Percentiles rank a stretch among this genome's conserved stretches.
Conservation (phyloP, 371 early-diverging fungal species). For the Rhizopus delemar region DNA sequence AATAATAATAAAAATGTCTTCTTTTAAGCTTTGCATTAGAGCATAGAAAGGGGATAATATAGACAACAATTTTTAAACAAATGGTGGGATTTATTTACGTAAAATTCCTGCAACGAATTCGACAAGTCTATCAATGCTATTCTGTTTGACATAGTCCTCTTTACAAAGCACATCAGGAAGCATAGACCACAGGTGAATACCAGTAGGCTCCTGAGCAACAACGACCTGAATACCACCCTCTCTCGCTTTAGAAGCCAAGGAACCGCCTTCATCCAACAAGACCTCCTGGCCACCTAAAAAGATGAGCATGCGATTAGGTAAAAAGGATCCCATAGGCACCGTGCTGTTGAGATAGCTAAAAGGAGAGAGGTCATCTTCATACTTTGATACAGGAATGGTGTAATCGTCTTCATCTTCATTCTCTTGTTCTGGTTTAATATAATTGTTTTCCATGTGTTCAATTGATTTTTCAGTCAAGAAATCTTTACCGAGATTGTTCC, state of each 20-base stretch:
- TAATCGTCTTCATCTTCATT: constrained; percentile 7
- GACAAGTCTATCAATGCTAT: constrained; percentile 18
- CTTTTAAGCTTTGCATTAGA: too few species aligned
- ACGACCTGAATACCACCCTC: constrained; percentile 33
- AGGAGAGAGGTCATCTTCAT: constrained; percentile 13
- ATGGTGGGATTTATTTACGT: too few species aligned
- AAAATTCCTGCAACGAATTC: constrained; percentile 15
- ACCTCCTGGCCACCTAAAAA: constrained; percentile 50
- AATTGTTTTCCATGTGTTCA: constrained; percentile 39
- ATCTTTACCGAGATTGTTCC: constrained; percentile 35
- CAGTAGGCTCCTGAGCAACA: constrained; percentile 37
- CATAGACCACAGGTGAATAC: constrained; percentile 41
- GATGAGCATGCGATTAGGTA: constrained; percentile 35
- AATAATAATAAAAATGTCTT: constrained; percentile 4
- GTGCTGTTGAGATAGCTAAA: constrained; percentile 17
- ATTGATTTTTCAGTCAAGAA: constrained; percentile 34
- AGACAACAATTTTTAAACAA: too few species aligned
- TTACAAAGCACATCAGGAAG: constrained; percentile 26
- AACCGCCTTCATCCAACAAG: constrained; percentile 42
- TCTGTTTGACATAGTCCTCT: constrained; percentile 20
- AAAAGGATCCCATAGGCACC: constrained; percentile 18
- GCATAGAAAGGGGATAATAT: too few species aligned
- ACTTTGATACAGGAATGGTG: constrained; percentile 5
- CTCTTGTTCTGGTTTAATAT: constrained; percentile 30
- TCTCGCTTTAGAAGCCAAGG: constrained; percentile 36